Percentiles rank a stretch among this genome's conserved stretches.
Conservation (phyloP, 2,329 filamentous ascomycete genomes). For the Phoma sp. region DNA sequence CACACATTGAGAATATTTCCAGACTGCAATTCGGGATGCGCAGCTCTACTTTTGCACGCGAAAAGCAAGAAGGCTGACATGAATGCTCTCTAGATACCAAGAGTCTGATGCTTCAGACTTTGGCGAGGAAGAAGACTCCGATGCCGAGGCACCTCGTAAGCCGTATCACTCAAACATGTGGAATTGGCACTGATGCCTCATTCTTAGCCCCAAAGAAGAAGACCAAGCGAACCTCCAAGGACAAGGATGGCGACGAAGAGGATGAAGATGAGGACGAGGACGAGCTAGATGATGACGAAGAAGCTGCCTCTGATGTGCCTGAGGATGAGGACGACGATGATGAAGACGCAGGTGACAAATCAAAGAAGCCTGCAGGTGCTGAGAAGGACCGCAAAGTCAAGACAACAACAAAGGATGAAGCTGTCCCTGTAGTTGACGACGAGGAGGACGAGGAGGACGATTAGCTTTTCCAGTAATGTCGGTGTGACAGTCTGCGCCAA, state of each 20-base stretch:
- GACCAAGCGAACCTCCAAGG: constrained; percentile 38
- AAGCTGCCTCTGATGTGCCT: constrained; percentile 8
- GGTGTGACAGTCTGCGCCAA: background rate
- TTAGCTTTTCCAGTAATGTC: background rate
- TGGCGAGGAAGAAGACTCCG: constrained; percentile 46
- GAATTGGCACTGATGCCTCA: constrained; percentile 2
- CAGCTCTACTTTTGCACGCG: background rate
- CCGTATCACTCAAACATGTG: background rate
- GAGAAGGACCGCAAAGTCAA: constrained; percentile 45
- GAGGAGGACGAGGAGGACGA: constrained; percentile 42
- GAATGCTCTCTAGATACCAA: constrained; percentile 37
- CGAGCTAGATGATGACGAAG: constrained; percentile 41
- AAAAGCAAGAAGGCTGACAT: constrained; percentile 27
- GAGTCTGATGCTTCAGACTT: constrained; percentile 48
- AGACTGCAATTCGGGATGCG: background rate
- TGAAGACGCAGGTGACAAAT: constrained; percentile 46
- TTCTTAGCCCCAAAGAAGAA: constrained; percentile 45
- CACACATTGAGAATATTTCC: background rate
- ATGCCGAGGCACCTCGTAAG: constrained; percentile 47
- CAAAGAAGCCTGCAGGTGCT: constrained; percentile 46
- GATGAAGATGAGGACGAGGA: constrained; percentile 43
- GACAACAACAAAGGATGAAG: constrained; percentile 34
- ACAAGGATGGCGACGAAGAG: constrained; percentile 40
- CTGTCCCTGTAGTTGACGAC: constrained; percentile 43
- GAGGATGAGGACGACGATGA: constrained; percentile 39